Base-by-base conservation (phyloP, 371 early-diverging fungal genomes). In the Mortierella sp. region DNA sequence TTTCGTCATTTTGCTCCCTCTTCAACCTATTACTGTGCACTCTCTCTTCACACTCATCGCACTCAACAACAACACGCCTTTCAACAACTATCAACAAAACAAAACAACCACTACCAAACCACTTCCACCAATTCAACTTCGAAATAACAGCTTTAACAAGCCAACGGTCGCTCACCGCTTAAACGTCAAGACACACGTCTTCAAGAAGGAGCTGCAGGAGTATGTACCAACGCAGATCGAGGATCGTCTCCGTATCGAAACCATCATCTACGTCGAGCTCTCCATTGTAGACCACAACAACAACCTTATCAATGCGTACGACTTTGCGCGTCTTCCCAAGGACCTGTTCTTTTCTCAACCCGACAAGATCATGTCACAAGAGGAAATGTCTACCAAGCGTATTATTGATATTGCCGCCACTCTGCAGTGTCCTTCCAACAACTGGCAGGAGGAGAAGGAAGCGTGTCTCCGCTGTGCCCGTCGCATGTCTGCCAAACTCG, bases 241-340 rank as follows among this genome's bases (percentile, higher is more conserved):
- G 54, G 85, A 85, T 57, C 85, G 85, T 79, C 85, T 85, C 54
- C 85, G 85, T 74, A 85, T 85, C 72, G 85, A 85, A 75, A 85
- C 85, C 80, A 85, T 85, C 73, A 81, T 85, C 70, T 85, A 85
- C 52, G 85, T 85, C 1, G 85, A 85, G 34, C 79, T 85, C 72
- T 85, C 85, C 60, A 79, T 85, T 26, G 79, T 85, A 9, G 81
- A 81, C 75, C 79, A 85, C n/a, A 76, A 72, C 74, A 79, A 76
- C 44, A 45, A 48, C n/a, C 45, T 84, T 28, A 81, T 79, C 70
- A 76, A 79, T 42, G 68, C 71, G 0, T 85, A 74, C 72, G 85
- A 85, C 70, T 85, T 79, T 79, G 85, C 79, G 34, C 81, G 85
- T 48, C 54, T 85, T 68, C 85, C 85, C 60, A 85, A 85, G 82